Evolutionary conservation across 495 filamentous ascomycete genomes (phyloP).

Genomic region (Trichoderma orchidacearum): DNA sequence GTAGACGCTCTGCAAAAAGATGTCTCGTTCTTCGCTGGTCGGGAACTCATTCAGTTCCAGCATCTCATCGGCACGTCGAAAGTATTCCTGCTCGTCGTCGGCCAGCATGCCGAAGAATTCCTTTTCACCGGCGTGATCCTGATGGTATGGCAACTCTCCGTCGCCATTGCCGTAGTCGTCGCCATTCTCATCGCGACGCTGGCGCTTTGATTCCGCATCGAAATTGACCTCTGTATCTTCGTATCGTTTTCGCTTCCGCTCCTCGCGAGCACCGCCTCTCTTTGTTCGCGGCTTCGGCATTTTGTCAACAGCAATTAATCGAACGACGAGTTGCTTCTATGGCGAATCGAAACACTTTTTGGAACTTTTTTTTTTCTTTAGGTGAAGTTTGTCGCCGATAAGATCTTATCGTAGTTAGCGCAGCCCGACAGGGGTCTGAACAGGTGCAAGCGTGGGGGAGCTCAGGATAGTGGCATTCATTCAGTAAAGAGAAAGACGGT

Average conservation of each 20-base stretch:
- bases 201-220: constrained; percentile 18
- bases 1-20: constrained; percentile 80
- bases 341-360: background rate
- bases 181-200: constrained; percentile 18
- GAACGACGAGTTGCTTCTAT: background rate
- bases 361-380: background rate
- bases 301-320: background rate
- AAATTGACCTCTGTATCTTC: constrained; percentile 13
- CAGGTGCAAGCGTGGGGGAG: background rate
- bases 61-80: constrained; percentile 73
- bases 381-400: background rate
- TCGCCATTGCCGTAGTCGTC: constrained; percentile 12
- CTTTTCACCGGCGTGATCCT: constrained; percentile 19
- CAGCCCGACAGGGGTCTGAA: background rate
- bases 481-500: too few species aligned
- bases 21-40: constrained; percentile 55
- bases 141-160: constrained; percentile 5
- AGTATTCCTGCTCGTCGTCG: constrained; percentile 87
- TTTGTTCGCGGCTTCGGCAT: constrained; percentile 3
- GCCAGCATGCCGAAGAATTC: constrained; percentile 84
- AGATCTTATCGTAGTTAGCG: background rate
- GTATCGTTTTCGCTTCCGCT: constrained; percentile 14
- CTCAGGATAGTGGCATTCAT: too few species aligned
- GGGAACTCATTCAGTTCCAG: constrained; percentile 79
- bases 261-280: constrained; percentile 25